A percentile compares a stretch with the other conserved stretches of the same genome.
phyloP scores from a whole-genome alignment of 768 basidiomycete species.

The Leccinum incarnatum region DNA sequence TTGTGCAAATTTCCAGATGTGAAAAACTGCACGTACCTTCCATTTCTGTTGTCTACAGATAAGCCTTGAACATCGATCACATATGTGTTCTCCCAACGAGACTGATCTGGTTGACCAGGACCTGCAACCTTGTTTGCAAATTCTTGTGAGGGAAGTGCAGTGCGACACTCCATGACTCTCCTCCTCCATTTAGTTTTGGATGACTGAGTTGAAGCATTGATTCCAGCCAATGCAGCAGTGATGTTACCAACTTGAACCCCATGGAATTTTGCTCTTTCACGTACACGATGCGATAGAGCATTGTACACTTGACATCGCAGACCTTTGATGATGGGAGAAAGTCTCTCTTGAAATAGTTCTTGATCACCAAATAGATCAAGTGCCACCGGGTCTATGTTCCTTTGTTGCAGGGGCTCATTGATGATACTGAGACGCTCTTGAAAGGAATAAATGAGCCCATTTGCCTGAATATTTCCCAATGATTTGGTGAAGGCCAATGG shows the following conservation, averaged over 20 bases:
- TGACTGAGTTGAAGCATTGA: neutral
- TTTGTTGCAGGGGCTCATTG: neutral
- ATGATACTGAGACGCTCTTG: neutral
- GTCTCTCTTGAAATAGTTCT: neutral
- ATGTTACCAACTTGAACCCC: neutral
- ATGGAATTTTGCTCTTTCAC: neutral
- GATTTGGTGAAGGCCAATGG: neutral
- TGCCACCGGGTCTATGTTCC: neutral
- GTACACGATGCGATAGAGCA: neutral
- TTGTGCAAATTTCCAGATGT: too few species aligned
- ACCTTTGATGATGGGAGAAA: neutral
- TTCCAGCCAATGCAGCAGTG: neutral
- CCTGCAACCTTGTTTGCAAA: neutral
- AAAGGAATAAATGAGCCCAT: neutral
- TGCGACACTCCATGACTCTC: neutral
- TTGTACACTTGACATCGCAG: neutral
- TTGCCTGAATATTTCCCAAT: neutral
- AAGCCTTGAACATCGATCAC: neutral
- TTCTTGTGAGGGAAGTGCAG: neutral
- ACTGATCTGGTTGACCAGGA: neutral
- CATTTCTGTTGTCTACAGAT: too few species aligned
- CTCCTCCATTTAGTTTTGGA: neutral
- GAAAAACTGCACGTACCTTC: too few species aligned
- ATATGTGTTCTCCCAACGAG: neutral
- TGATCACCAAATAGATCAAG: neutral